Conservation (phyloP, 2,329 filamentous ascomycete genomes). For the Polychaeton citri region DNA sequence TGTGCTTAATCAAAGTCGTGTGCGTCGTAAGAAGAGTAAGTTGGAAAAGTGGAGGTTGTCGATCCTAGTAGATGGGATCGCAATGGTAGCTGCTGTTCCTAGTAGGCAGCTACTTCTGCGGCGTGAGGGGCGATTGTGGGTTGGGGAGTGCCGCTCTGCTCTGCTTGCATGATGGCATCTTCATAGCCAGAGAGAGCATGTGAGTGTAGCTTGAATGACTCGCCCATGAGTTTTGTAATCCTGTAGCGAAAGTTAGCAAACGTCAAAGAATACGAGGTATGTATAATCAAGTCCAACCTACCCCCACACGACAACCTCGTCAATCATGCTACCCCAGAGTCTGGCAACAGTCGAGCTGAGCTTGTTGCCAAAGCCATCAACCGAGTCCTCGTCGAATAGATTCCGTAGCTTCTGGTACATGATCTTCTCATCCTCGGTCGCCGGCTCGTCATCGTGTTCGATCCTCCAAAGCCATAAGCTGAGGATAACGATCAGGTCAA, state of each 20-base stretch:
- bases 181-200: constrained; percentile 92
- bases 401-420: constrained; percentile 91
- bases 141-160: constrained; percentile 21
- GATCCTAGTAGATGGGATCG: too few relatives aligned
- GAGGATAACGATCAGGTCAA: constrained; percentile 96
- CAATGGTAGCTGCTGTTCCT: too few relatives aligned
- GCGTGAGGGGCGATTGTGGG: constrained; percentile 27
- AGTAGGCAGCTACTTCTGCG: constrained; percentile 16
- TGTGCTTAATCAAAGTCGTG: background rate
- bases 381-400: constrained; percentile 81
- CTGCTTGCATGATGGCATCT: constrained; percentile 50
- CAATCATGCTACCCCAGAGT: constrained; percentile 95
- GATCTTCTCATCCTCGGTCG: constrained; percentile 65
- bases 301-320: constrained; percentile 99
- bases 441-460: constrained; percentile 94
- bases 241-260: constrained; percentile 46
- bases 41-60: too few relatives aligned
- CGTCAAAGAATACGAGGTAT: constrained; percentile 7
- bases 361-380: constrained; percentile 67
- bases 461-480: constrained; percentile 97
- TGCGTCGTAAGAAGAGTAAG: background rate
- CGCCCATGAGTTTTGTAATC: constrained; percentile 90
- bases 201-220: constrained; percentile 92
- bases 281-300: constrained; percentile 41
- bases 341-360: constrained; percentile 90